Percentiles rank a stretch among this genome's conserved stretches.
phyloP scores from a whole-genome alignment of 2,329 filamentous ascomycete species.

The Zarea fungicola region DNA sequence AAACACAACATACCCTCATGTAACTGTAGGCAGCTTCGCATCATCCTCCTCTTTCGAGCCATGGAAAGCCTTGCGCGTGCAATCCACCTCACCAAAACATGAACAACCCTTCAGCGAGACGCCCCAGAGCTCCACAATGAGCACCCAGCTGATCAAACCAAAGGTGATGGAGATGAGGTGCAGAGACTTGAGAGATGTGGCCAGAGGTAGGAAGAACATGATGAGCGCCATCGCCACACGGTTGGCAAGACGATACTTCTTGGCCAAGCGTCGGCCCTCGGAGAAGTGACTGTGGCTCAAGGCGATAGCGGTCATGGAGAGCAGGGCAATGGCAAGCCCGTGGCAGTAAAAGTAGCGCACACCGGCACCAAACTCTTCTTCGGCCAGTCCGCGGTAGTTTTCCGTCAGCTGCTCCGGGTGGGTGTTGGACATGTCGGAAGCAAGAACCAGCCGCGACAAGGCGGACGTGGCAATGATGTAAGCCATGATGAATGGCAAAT shows the following conservation, averaged over 20 bases:
- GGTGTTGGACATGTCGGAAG: constrained; percentile 47
- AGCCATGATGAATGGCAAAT: constrained; percentile 58
- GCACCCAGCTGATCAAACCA: constrained; percentile 38
- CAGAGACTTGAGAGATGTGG: constrained; percentile 39
- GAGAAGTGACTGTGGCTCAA: constrained; percentile 51
- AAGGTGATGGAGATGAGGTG: constrained; percentile 41
- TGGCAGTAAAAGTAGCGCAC: constrained; percentile 60
- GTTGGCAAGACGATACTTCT: constrained; percentile 45
- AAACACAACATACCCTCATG: neutral
- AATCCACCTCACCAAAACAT: constrained; percentile 22
- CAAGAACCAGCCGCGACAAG: constrained; percentile 53
- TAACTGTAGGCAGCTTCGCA: neutral
- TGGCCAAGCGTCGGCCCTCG: constrained; percentile 43
- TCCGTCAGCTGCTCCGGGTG: constrained; percentile 45
- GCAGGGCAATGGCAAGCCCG: constrained; percentile 52
- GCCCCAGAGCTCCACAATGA: constrained; percentile 46
- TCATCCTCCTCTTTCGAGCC: neutral
- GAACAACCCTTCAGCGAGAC: constrained; percentile 39
- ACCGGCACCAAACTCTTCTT: constrained; percentile 44
- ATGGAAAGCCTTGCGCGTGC: neutral
- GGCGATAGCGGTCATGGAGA: constrained; percentile 51
- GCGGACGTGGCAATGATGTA: constrained; percentile 56
- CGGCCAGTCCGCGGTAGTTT: constrained; percentile 43
- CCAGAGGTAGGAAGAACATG: constrained; percentile 51
- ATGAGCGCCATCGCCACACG: constrained; percentile 45